Evolutionary conservation across 345 rosid genomes (phyloP).

Genomic region (Melaleuca alternifolia): DNA sequence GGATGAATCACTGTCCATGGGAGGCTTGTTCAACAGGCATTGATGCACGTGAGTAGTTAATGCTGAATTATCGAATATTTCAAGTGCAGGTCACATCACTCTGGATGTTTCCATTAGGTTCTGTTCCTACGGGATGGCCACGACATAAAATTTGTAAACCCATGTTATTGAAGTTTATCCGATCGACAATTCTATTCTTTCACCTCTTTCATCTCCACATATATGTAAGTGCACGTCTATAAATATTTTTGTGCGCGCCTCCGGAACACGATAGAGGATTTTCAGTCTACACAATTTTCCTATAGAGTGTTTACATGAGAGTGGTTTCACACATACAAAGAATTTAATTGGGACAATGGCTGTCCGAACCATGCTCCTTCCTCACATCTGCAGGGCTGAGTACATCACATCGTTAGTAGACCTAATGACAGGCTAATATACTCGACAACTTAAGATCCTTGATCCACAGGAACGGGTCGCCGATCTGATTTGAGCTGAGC

Average conservation of each 20-base stretch:
- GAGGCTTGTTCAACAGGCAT: neutral
- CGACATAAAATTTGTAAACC: neutral
- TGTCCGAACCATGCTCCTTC: neutral
- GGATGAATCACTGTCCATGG: neutral
- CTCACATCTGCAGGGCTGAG: neutral
- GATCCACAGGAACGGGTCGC: slow-evolving; percentile 2
- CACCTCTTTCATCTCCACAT: neutral
- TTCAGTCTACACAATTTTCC: neutral
- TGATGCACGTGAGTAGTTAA: neutral
- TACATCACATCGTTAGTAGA: neutral
- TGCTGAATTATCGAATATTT: neutral
- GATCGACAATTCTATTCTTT: neutral
- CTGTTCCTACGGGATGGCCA: no score
- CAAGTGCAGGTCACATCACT: neutral
- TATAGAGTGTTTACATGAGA: neutral
- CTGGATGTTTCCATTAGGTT: neutral
- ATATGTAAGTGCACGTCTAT: neutral
- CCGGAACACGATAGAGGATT: neutral
- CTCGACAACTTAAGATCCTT: neutral
- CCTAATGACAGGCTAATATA: neutral
- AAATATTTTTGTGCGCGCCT: neutral
- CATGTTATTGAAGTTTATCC: neutral
- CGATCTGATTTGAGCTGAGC: slow-evolving; percentile 6
- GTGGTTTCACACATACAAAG: neutral
- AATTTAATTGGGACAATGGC: neutral